Evolutionary conservation across 2,329 filamentous ascomycete species (phyloP), one percentile per base, ranked within the genome.

Genomic region (Catunica adiposa): DNA sequence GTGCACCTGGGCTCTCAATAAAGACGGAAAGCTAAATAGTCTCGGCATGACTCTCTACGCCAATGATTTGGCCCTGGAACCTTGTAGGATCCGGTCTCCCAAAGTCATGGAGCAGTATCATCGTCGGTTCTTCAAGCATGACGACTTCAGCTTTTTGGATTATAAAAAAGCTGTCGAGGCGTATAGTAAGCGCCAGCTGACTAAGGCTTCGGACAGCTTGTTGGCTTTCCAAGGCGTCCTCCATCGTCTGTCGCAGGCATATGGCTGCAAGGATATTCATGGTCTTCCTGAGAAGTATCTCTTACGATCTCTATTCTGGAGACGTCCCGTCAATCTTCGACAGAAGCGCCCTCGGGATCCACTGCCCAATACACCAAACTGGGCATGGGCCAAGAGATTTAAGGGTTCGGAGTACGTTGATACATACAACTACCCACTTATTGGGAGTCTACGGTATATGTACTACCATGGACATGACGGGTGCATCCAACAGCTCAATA

Each of bases 251-350:
- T 40, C 26, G 14, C 17, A 17, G 15, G 46, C 54, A 1, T 51
- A 40, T 23, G 31, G 23, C 3, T 14, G 29, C 1, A n/a, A 51
- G 4, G 46, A 51, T 42, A 56, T 51, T 7, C 29, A 51, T 20
- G 54, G 54, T 15, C n/a, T 56, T 8, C 29, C 47, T 2, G 34
- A 42, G 26, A 51, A 22, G 34, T 56, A 51, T 34, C 50, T 56
- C 4, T 4, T 56, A 3, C 20, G 25, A 2, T 51, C 54, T 4
- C 54, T 56, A 3, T 56, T 56, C 38, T 56, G 54, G 54, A 22
- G 46, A 3, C 34, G 54, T 5, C n/a, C 46, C 1, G 23, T 44
- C 20, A 31, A 31, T 9, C 6, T 20, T n/a, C 11, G 14, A 3
- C 14, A 47, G n/a, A 26, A 23, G 14, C 6, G 26, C 7, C n/a